Evolutionary conservation across 441 rosid genomes (phyloP), one percentile per base, ranked within the genome.

Genomic region (Eutrema salsugineum): DNA sequence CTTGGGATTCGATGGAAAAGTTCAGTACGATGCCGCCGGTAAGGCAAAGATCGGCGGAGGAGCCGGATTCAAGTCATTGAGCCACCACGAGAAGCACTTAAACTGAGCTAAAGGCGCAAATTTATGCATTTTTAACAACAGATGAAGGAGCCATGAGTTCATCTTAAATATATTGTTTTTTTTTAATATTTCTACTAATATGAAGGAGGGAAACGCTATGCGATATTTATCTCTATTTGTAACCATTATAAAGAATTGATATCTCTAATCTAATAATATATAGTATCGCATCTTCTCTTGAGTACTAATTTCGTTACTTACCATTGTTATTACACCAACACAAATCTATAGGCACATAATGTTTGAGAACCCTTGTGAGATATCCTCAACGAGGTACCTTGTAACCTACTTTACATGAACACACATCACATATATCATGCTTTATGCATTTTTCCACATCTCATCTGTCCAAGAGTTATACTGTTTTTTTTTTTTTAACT

Each of bases 81-180:
- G 64, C 46, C 10, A 19, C 22, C n/a, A 3, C 27, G 12, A 11
- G 12, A 75, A 63, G 38, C 65, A 75, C 3, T 69, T 62, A 6
- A 38, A 44, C 11, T 54, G 70, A 69, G 57, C 48, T n/a, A 22
- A 67, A 53, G 69, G 33, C 73, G 6, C 17, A 61, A 30, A 2
- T 33, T 33, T 49, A 39, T 19, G 42, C 15, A 24, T 35, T 35
- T 35, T 40, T 1, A 75, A 74, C 76, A 63, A 70, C 79, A 76
- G 66, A 69, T 38, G 79, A 56, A 76, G 70, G 71, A 70, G 79
- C 40, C 75, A 70, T 76, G 79, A 70, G 71, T 76, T 70, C 2
- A 76, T 70, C 20, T 55, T 0, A 36, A 28, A 27, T 33, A 40
- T 66, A 16, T 54, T 53, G 6, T 30, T 42, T 43, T 40, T n/a